These are phyloP conservation scores for Triangularia setosa DNA, from an alignment of 2,329 filamentous ascomycete species.

Conservation along the genomic window DNA sequence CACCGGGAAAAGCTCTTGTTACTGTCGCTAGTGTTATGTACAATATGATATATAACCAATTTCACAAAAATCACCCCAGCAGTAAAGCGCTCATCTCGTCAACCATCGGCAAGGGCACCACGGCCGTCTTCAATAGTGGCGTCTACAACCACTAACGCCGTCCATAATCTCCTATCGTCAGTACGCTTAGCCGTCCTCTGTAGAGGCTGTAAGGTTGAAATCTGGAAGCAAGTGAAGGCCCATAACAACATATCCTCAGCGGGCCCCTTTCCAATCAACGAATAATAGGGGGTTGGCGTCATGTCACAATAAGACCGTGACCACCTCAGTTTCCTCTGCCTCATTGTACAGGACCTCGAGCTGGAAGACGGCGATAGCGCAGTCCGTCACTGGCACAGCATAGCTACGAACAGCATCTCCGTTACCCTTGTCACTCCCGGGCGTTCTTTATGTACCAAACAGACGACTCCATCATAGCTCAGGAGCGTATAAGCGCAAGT, in stretches of 20 bases:
- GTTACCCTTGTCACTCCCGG: neutral
- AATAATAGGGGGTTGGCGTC: neutral
- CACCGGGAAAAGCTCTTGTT: neutral
- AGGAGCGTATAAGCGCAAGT: neutral
- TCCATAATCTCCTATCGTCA: neutral
- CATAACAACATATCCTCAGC: neutral
- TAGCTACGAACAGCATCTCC: neutral
- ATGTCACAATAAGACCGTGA: neutral
- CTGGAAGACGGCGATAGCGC: neutral
- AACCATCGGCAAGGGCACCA: neutral
- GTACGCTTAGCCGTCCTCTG: neutral
- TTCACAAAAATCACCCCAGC: neutral
- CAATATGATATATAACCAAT: neutral
- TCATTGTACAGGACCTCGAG: neutral
- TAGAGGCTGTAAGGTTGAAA: neutral
- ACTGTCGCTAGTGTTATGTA: neutral
- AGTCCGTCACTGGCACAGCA: neutral
- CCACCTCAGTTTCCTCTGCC: neutral
- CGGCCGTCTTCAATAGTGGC: neutral
- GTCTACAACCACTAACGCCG: neutral
- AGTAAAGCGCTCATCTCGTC: neutral
- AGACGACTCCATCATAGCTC: neutral
- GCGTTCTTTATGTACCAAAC: neutral
- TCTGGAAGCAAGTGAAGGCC: neutral
- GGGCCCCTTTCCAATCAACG: neutral